Evolutionary conservation across 805 yeast genomes (phyloP).

Genomic region (Teunomyces cretensis): DNA sequence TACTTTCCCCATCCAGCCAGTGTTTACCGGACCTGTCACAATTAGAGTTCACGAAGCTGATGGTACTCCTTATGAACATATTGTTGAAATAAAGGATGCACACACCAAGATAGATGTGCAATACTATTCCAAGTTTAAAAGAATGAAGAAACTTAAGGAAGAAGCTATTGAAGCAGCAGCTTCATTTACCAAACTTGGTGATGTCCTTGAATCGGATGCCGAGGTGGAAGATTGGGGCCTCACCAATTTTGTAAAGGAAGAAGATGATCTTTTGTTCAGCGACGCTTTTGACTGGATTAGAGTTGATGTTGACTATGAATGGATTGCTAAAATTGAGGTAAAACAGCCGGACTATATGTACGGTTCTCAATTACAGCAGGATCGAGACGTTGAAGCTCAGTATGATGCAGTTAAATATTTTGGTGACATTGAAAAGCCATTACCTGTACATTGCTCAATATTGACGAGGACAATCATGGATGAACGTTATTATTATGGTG

Average conservation of each 20-base stretch:
- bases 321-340: constrained; percentile 82
- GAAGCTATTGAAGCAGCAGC: constrained; percentile 37
- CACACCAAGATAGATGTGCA: constrained; percentile 89
- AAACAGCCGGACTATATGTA: constrained; percentile 95
- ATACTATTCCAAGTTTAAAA: constrained; percentile 89
- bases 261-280: constrained; percentile 63
- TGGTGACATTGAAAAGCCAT: constrained; percentile 58
- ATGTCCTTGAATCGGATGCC: constrained; percentile 58
- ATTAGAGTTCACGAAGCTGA: constrained; percentile 96
- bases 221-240: constrained; percentile 74
- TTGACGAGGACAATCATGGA: constrained; percentile 82
- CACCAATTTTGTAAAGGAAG: constrained; percentile 66
- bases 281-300: constrained; percentile 98
- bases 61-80: constrained; percentile 98
- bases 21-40: constrained; percentile 93
- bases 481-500: constrained; percentile 80
- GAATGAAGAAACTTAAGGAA: constrained; percentile 63
- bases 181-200: constrained; percentile 62
- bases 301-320: constrained; percentile 96
- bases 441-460: constrained; percentile 68
- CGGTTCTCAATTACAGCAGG: constrained; percentile 90
- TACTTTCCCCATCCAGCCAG: constrained; percentile 39
- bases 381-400: constrained; percentile 95
- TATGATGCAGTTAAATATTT: constrained; percentile 76
- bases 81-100: constrained; percentile 83